phyloP scores from a whole-genome alignment of 179 eudicot species.

The Beta corolliflora region DNA sequence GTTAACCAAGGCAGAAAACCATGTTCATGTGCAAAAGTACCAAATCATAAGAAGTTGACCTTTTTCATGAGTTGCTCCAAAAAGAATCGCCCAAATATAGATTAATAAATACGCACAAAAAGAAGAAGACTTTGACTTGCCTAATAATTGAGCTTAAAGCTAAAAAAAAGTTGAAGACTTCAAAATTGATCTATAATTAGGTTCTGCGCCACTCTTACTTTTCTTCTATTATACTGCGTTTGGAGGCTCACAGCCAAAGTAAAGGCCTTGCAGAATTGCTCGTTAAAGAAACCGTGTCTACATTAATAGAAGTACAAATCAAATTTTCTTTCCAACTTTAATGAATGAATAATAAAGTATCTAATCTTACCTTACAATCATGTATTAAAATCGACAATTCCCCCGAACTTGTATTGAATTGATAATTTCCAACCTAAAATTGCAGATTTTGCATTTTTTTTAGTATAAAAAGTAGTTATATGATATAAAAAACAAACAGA shows the following conservation, averaged over 20 bases:
- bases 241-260: neutral
- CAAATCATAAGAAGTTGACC: conserved; percentile 38
- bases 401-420: too few relatives aligned
- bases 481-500: too few relatives aligned
- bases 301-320: neutral
- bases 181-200: neutral
- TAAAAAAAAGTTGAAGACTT: neutral
- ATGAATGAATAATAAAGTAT: too few relatives aligned
- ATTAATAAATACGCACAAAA: neutral
- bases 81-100: neutral
- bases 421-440: too few relatives aligned
- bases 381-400: too few relatives aligned
- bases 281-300: neutral
- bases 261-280: neutral
- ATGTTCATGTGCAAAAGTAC: conserved; percentile 38
- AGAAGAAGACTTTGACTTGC: neutral
- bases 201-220: conserved; percentile 4
- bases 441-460: too few relatives aligned
- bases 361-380: too few relatives aligned
- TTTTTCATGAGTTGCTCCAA: neutral
- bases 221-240: neutral
- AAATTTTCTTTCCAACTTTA: too few relatives aligned
- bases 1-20: neutral
- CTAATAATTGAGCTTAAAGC: neutral
- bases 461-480: too few relatives aligned